Base-by-base conservation (phyloP, 768 basidiomycete genomes). In the Suillus plorans region DNA sequence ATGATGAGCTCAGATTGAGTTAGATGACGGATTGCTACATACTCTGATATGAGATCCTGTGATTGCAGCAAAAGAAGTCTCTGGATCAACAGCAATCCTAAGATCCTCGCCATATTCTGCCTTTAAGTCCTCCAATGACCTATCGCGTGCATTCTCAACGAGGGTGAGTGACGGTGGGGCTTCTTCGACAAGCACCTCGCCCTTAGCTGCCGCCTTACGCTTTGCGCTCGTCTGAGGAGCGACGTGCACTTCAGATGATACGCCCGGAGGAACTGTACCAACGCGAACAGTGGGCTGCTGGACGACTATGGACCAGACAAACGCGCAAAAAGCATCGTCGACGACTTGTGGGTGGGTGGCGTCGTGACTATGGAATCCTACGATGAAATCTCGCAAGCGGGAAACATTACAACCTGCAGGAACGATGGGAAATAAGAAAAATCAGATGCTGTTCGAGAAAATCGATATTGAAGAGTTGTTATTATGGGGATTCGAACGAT, bases 1-100 rank as follows among this genome's bases (percentile, higher is more conserved):
- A 69, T 1, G 44, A 60, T 25, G 45, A 31, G 62, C 59, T 70
- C 45, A 65, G 70, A 70, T 49, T 55, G 45, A 18, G 20, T 28
- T 10, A 22, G 41, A 63, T 37, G 28, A 62, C 50, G 25, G 25
- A 12, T 45, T 18, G 3, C 28, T 14, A 79, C 89, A 50, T 68
- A 95, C 94, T 68, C 89, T 81, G 62, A 89, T 88, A 77, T 95
- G 94, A 14, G 90, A 91, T 5, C 94, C 95, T 18, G 92, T 95
- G 50, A 96, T 84, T 6, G 92, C 91, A 45, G 84, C 82, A 74
- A 92, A 92, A 22, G 85, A 88, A 6, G 88, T 86, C 68, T 91
- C 86, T 12, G 88, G 83, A 66, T 92, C 88, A 1, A 90, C 86
- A 6, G 91, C 90, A 64, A 96, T 84, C 66, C 94, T 82, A 45